A percentile compares a stretch with the other conserved stretches of the same genome.
Conservation (phyloP, 805 yeast genomes). For the Lipomyces mesembrius region DNA sequence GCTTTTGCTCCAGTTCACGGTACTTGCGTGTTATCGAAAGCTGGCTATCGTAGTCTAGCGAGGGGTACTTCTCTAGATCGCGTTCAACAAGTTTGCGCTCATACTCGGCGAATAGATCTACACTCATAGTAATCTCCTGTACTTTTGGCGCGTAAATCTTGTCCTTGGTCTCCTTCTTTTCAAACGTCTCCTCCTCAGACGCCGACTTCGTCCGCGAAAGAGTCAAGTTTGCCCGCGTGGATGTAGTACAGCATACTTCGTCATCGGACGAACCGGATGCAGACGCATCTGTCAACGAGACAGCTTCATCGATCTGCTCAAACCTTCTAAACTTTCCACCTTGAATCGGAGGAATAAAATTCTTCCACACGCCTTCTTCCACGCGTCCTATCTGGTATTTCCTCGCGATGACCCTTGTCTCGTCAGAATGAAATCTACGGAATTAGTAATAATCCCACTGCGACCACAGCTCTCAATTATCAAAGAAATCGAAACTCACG, state of each 20-base stretch:
- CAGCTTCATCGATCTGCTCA: slow-evolving; percentile 15
- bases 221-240: neutral
- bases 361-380: slow-evolving; percentile 66
- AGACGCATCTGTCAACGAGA: slow-evolving; percentile 17
- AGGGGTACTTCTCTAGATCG: slow-evolving; percentile 65
- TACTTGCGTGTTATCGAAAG: slow-evolving; percentile 59
- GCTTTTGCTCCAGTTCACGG: slow-evolving; percentile 59
- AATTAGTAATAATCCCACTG: neutral
- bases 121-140: slow-evolving; percentile 9
- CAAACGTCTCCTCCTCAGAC: neutral
- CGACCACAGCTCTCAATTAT: neutral
- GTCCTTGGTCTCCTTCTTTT: slow-evolving; percentile 12
- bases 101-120: slow-evolving; percentile 56
- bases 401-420: slow-evolving; percentile 57
- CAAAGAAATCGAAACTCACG: slow-evolving; percentile 41
- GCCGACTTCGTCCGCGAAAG: neutral
- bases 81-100: slow-evolving; percentile 59
- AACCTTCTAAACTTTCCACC: slow-evolving; percentile 59
- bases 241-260: neutral
- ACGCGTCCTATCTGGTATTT: slow-evolving; percentile 69
- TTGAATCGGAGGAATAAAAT: slow-evolving; percentile 85
- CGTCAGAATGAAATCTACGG: slow-evolving; percentile 62
- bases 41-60: slow-evolving; percentile 72
- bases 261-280: neutral
- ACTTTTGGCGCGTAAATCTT: slow-evolving; percentile 38